Base-by-base conservation (phyloP, 345 rosid species). In the Nephelium lappaceum region DNA sequence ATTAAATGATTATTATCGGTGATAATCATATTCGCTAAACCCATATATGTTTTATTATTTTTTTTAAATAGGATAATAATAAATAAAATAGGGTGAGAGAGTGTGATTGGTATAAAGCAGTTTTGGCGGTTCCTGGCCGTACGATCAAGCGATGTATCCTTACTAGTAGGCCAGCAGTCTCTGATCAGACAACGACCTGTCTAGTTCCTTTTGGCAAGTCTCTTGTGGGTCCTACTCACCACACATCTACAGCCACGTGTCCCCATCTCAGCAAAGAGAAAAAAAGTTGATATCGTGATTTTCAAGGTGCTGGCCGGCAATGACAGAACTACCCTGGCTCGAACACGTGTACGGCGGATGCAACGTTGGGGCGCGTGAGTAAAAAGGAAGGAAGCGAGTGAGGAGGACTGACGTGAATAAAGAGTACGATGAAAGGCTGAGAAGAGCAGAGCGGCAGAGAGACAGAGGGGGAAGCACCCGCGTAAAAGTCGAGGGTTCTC, bases 401-500 rank as follows among this genome's bases (percentile, higher is more conserved):
- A 0, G 39, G 55, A 31, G 55, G 72, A 63, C 77, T 82, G 88
- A 84, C 80, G 71, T 77, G 92, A 85, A 83, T 39, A 82, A 79
- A 55, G 58, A n/a, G 90, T 89, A 87, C 90, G 90, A 89, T 87
- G 90, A 89, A 85, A 89, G 86, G 82, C 89, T 82, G 84, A 69
- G 23, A 49, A 68, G 57, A 70, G 76, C 73, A 78, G 45, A 71
- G 9, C 36, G 3, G 36, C 36, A 31, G 2, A 31, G 36, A 31
- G 36, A 31, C 3, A 1, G 36, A 31, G 36, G 36, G 36, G 31
- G 36, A 31, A 31, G 75, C 82, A 63, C 90, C 87, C 87, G 89
- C 92, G 90, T 77, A 89, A 89, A 89, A 87, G 90, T 85, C 90
- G 92, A 89, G 92, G 86, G 90, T 61, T 81, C 79, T 53, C 80